Evolutionary conservation across 106 monocot species (phyloP).

Genomic region (Dendrobium officinale): DNA sequence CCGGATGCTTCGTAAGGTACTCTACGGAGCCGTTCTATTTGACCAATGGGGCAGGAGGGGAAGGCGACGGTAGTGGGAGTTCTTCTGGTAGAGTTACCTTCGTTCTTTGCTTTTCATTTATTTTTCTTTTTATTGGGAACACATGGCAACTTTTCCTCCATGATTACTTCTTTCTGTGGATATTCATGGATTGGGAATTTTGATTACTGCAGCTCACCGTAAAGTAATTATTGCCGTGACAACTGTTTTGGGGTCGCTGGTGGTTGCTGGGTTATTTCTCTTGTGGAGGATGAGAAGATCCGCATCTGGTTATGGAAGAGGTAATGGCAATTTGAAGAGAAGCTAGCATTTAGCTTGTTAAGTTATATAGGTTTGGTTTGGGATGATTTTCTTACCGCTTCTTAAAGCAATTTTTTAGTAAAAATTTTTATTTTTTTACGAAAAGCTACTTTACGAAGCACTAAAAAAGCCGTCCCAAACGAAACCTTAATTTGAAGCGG

Average conservation of each 20-base stretch:
- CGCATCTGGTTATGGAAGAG: constrained; percentile 7
- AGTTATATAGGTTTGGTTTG: not conserved
- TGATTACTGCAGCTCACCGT: constrained; percentile 14
- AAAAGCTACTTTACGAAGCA: no score
- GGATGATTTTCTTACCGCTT: no score
- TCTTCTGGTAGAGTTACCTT: constrained; percentile 6
- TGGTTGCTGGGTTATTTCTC: constrained; percentile 16
- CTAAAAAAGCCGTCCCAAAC: no score
- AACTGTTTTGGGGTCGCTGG: constrained; percentile 12
- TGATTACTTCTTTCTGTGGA: not conserved
- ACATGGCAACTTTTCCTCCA: not conserved
- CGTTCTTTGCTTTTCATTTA: not conserved
- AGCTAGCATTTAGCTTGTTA: not conserved
- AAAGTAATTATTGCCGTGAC: constrained; percentile 16
- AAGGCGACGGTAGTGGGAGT: constrained; percentile 6
- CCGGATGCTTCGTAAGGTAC: constrained; percentile 66
- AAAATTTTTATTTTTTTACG: no score
- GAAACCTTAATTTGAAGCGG: not conserved
- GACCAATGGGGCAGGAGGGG: not conserved
- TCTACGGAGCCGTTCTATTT: constrained; percentile 49
- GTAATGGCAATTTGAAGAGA: constrained; percentile 11
- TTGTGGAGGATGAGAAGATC: constrained; percentile 26
- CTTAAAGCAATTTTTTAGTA: no score
- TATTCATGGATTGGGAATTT: not conserved
- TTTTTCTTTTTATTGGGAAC: not conserved